phyloP scores from a whole-genome alignment of 495 filamentous ascomycete species.

The Trichoderma gamsii region DNA sequence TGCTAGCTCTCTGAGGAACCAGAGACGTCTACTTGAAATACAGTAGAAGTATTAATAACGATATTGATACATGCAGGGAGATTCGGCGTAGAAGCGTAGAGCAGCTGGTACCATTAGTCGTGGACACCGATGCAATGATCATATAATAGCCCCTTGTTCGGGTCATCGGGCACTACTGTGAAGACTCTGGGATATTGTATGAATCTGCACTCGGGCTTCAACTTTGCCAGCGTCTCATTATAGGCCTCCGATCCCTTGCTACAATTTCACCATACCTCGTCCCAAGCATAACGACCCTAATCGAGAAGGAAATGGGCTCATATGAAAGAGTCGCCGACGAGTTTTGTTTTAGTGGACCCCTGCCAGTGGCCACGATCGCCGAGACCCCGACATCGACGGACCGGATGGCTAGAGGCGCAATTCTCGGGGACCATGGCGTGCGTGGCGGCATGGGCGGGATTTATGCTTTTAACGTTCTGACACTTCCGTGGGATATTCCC shows the following conservation, averaged over 20 bases:
- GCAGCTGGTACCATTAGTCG: background rate
- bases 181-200: background rate
- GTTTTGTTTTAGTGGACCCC: conserved; percentile 1
- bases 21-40: background rate
- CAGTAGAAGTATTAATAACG: background rate
- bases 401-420: background rate
- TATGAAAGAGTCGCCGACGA: conserved; percentile 7
- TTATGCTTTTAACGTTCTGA: conserved; percentile 1
- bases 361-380: conserved; percentile 10
- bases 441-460: background rate
- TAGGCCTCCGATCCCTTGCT: background rate
- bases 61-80: background rate
- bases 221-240: background rate
- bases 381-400: conserved; percentile 11
- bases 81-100: background rate
- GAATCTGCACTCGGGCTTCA: background rate
- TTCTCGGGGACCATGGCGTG: conserved; percentile 13
- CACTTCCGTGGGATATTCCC: background rate
- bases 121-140: background rate
- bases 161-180: background rate
- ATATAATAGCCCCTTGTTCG: background rate
- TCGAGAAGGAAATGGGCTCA: background rate
- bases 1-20: background rate
- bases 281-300: background rate
- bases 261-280: background rate